Percentiles rank a stretch among this genome's conserved stretches.
These are phyloP conservation scores for Seiridium cupressi DNA, from an alignment of 2,329 filamentous ascomycete species.

Conservation along the genomic window DNA sequence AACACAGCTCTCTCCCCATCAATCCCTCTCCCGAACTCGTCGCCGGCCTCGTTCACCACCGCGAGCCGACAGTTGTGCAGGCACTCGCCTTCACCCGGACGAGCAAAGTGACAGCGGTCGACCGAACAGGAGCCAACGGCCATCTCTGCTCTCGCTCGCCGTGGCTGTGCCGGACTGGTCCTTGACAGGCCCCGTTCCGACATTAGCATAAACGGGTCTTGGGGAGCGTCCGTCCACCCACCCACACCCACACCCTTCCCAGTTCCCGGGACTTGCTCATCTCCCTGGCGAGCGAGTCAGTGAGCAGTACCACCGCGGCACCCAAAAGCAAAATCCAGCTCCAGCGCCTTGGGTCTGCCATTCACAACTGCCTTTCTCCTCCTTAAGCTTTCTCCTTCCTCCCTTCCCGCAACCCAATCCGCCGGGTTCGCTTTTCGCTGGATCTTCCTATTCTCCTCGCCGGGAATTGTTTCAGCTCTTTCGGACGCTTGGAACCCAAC, in stretches of 20 bases:
- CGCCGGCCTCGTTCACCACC: background rate
- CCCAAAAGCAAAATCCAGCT: constrained; percentile 20
- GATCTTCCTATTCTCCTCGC: background rate
- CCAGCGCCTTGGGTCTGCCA: constrained; percentile 3
- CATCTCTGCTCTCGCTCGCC: too few species aligned
- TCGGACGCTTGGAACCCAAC: background rate
- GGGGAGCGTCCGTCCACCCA: background rate
- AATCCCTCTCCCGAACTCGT: background rate
- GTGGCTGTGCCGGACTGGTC: background rate
- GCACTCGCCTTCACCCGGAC: too few species aligned
- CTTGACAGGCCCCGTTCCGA: background rate
- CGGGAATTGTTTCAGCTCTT: background rate
- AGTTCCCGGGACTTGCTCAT: constrained; percentile 1
- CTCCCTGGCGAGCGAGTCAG: constrained; percentile 18
- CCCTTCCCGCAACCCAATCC: background rate
- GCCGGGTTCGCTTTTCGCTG: background rate
- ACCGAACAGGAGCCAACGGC: too few species aligned
- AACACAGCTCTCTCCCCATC: too few species aligned
- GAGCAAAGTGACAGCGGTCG: too few species aligned
- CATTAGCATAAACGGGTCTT: background rate
- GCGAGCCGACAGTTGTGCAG: too few species aligned
- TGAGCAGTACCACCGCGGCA: constrained; percentile 49
- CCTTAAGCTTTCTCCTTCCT: background rate
- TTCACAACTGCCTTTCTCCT: background rate
- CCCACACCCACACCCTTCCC: background rate